These are phyloP conservation scores for Trichosporon ovoides DNA, from an alignment of 1,284 basidiomycete genomes.

Conservation along the genomic window DNA sequence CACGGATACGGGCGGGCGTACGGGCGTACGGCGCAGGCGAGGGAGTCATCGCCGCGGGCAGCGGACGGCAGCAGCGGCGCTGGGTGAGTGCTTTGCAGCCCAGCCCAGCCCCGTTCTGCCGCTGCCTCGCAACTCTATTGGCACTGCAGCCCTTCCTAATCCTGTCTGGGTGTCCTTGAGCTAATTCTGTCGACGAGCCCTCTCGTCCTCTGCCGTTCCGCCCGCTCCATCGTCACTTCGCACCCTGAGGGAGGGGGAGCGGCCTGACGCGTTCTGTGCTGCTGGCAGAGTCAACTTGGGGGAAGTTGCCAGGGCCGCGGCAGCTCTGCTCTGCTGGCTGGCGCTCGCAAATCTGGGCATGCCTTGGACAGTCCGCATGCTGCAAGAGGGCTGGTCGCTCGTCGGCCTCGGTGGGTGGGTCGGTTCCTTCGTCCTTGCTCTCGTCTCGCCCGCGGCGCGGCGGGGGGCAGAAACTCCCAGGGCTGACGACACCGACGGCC, in stretches of 20 bases:
- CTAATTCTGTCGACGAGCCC: background rate
- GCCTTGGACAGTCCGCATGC: no score
- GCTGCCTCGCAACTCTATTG: background rate
- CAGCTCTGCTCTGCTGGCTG: no score
- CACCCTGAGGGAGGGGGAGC: no score
- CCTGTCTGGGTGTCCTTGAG: slow-evolving; percentile 1
- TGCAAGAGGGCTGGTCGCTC: no score
- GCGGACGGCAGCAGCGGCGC: background rate
- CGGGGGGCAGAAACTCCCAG: background rate
- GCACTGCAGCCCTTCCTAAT: slow-evolving; percentile 3
- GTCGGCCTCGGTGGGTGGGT: no score
- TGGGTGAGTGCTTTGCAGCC: background rate
- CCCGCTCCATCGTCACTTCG: no score
- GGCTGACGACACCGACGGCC: slow-evolving; percentile 5
- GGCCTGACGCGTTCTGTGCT: no score
- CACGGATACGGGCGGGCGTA: slow-evolving; percentile 5
- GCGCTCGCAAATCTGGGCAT: no score
- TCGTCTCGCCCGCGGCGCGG: background rate
- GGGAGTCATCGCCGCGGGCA: background rate
- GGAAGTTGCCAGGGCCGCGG: no score
- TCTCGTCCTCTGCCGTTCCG: no score
- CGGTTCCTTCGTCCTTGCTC: background rate
- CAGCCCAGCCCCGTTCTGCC: no score
- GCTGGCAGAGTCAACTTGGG: no score
- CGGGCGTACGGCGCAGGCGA: background rate